Percentiles rank a stretch among this genome's conserved stretches.
These are phyloP conservation scores for Penicillium sp. DNA, from an alignment of 2,329 filamentous ascomycete genomes.

Conservation along the genomic window DNA sequence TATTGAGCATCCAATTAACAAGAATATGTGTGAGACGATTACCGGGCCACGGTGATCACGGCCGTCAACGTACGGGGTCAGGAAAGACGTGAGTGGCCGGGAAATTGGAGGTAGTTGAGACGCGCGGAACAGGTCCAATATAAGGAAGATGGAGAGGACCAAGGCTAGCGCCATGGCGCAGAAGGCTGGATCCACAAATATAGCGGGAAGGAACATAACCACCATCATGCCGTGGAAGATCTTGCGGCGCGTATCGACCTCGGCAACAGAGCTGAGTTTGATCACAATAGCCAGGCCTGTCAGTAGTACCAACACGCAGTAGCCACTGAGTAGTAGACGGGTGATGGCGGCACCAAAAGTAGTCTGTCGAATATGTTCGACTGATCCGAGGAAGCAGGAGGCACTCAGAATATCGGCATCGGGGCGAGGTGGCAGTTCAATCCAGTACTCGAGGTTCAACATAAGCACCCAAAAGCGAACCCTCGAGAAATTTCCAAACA, in stretches of 20 bases:
- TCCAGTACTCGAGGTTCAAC: constrained; percentile 64
- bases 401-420: constrained; percentile 26
- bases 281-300: constrained; percentile 67
- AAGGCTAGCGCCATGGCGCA: constrained; percentile 69
- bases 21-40: constrained; percentile 90
- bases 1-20: constrained; percentile 88
- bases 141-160: constrained; percentile 71
- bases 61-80: constrained; percentile 89
- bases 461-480: constrained; percentile 64
- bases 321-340: constrained; percentile 64
- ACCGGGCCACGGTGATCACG: constrained; percentile 86
- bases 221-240: constrained; percentile 99
- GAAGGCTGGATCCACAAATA: constrained; percentile 78
- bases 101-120: constrained; percentile 85
- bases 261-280: constrained; percentile 63
- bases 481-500: constrained; percentile 67
- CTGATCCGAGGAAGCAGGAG: constrained; percentile 50
- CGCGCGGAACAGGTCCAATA: constrained; percentile 81
- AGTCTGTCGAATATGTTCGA: constrained; percentile 55
- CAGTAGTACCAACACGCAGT: constrained; percentile 63
- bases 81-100: constrained; percentile 72
- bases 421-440: constrained; percentile 53
- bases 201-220: constrained; percentile 79
- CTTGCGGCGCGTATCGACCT: constrained; percentile 91
- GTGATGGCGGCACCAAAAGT: constrained; percentile 68